Base-by-base conservation (phyloP, 192 early-diverging fungal species). In the Chytriomyces confervae region DNA sequence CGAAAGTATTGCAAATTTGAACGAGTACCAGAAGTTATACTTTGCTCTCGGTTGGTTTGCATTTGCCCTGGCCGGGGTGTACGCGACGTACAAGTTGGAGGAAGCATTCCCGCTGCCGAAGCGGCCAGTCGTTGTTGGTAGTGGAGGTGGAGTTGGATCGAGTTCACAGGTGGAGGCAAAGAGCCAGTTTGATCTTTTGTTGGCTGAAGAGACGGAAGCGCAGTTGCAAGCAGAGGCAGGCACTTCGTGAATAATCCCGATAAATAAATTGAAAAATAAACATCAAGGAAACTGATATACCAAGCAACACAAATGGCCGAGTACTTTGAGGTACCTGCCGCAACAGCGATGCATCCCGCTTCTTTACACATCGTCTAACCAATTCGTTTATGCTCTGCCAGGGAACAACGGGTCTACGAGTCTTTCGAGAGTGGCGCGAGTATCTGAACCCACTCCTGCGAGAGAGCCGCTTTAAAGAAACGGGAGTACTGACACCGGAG, bases 381-480 rank as follows among this genome's bases (percentile, higher is more conserved):
- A 4, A 36, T 36, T 36, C 36, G 36, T 2, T 36, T 3, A 36
- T 36, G 36, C 36, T 36, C 10, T 46, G n/a, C 20, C 63, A 76
- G 74, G 74, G 74, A 7, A 76, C 74, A 6, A 66, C 74, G 10
- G 74, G 51, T 8, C 62, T 76, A 8, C 74, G 74, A 8, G 57
- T 85, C 18, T 89, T 89, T 77, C 88, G 86, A 57, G 82, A 86
- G 44, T 78, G 77, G 67, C 91, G 95, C 50, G 97, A 99, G 83
- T 96, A 97, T 84, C 86, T 96, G 51, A 93, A 93, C 76, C 97
- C 97, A 45, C 88, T 99, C 7, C 88, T 99, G 50, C 96, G 93
- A 81, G 90, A 95, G 78, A 96, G 94, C 46, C 95, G 95, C 84
- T 99, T 99, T 84, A 93, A 93, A 81, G 95, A 97, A 64, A 95